phyloP scores from a whole-genome alignment of 1,284 basidiomycete species.

The Sanghuangporus weigelae region DNA sequence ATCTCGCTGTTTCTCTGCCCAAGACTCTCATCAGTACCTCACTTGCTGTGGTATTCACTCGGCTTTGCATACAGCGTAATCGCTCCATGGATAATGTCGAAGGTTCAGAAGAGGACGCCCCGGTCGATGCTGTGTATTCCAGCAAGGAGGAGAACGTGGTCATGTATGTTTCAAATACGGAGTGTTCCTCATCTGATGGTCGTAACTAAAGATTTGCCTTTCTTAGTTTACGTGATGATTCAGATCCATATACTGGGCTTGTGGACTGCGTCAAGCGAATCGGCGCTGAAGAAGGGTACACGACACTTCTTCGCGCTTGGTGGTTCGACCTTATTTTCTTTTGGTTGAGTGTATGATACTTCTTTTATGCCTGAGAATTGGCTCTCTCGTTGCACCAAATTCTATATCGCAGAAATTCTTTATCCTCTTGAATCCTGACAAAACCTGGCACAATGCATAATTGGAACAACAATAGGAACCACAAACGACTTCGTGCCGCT shows the following conservation, averaged over 20 bases:
- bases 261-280: conserved; percentile 76
- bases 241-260: conserved; percentile 78
- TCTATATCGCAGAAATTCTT: too few species aligned
- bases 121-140: too few species aligned
- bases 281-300: conserved; percentile 76
- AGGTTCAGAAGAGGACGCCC: too few species aligned
- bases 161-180: neutral
- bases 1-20: neutral
- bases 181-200: conserved; percentile 1
- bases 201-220: neutral
- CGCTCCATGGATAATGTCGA: too few species aligned
- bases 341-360: neutral
- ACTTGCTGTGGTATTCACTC: neutral
- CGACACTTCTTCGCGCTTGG: conserved; percentile 80
- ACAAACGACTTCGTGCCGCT: too few species aligned
- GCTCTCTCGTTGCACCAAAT: too few species aligned
- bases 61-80: neutral
- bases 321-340: neutral
- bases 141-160: neutral
- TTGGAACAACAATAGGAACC: too few species aligned
- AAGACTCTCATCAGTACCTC: neutral
- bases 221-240: conserved; percentile 69
- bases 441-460: too few species aligned
- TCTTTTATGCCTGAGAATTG: neutral
- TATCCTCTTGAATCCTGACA: too few species aligned